These are phyloP conservation scores for Flagelloscypha sp. DNA, from an alignment of 768 basidiomycete species.

Conservation along the genomic window DNA sequence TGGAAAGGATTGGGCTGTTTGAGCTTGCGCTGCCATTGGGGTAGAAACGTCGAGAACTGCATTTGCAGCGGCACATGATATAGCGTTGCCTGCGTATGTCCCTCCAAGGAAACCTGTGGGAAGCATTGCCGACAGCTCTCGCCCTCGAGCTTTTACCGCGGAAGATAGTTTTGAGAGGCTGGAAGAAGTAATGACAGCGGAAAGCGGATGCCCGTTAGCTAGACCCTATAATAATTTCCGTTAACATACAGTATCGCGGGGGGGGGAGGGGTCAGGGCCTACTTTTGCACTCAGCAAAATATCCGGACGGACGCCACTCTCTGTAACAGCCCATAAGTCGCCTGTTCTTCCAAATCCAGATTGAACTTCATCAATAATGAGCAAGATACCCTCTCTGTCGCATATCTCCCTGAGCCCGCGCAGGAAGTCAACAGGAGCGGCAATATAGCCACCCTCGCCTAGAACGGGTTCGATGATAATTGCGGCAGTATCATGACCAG, in stretches of 20 bases:
- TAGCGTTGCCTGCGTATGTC: constrained; percentile 88
- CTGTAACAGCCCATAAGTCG: constrained; percentile 70
- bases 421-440: constrained; percentile 75
- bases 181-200: constrained; percentile 78
- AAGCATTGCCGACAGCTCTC: too few species aligned
- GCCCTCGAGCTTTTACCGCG: too few species aligned
- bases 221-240: constrained; percentile 41
- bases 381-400: constrained; percentile 75
- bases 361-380: constrained; percentile 86
- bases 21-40: too few species aligned
- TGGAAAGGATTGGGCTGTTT: constrained; percentile 74
- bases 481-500: constrained; percentile 85
- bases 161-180: too few species aligned
- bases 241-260: not conserved
- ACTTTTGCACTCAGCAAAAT: constrained; percentile 88
- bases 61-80: constrained; percentile 84
- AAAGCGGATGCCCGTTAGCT: constrained; percentile 91
- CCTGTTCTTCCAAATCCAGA: constrained; percentile 87
- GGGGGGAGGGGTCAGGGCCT: constrained; percentile 1
- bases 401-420: constrained; percentile 77
- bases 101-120: too few species aligned
- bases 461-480: constrained; percentile 89
- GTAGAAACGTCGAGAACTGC: constrained; percentile 76
- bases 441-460: constrained; percentile 94
- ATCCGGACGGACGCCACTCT: constrained; percentile 81